Base-by-base conservation (phyloP, 2,329 filamentous ascomycete genomes). In the Mariannaea elegans region DNA sequence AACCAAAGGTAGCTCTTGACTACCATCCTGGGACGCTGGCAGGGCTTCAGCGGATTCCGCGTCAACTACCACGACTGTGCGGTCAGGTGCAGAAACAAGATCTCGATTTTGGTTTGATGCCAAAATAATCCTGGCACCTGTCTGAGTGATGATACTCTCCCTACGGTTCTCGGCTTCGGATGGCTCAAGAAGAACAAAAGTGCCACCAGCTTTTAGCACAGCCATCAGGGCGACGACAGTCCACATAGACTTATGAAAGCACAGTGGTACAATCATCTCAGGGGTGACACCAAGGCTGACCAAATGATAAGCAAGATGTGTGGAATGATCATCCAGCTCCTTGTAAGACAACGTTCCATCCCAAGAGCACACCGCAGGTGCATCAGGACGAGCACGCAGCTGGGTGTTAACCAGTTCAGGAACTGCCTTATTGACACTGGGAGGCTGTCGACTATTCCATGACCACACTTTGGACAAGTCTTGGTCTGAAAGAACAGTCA, bases 181-280 rank as follows among this genome's bases (percentile, higher is more conserved):
- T 9, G 29, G 29, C 7, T 49, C 46, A 19, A 49, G 44, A 7
- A 19, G 23, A 12, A 31, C 24, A 29, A 29, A 31, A 8, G 44
- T 23, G 10, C 18, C 44, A 2, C 46, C 46, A 14, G 46, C 27
- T 27, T 36, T 49, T 3, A 34, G 4, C 3, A 49, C 24, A 24
- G 27, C 46, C 2, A 49, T n/a, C 6, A 49, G 19, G 12, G 54
- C 39, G 2, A 65, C 54, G 21, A 51, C 16, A 4, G 49, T 48
- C 63, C 63, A 65, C 27, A 46, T 38, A n/a, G 52, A 56, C 47
- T 61, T 64, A 4, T 62, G 49, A 10, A 62, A 65, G 16, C 32
- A 65, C 2, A 61, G 2, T 0, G 59, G 59, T 2, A 64, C 45
- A 2, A 63, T 16, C 4, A 18, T 6, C 7, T 52, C 44, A 4